phyloP scores from a whole-genome alignment of 2,329 filamentous ascomycete genomes.

The Rhexocercosporidium sp. region DNA sequence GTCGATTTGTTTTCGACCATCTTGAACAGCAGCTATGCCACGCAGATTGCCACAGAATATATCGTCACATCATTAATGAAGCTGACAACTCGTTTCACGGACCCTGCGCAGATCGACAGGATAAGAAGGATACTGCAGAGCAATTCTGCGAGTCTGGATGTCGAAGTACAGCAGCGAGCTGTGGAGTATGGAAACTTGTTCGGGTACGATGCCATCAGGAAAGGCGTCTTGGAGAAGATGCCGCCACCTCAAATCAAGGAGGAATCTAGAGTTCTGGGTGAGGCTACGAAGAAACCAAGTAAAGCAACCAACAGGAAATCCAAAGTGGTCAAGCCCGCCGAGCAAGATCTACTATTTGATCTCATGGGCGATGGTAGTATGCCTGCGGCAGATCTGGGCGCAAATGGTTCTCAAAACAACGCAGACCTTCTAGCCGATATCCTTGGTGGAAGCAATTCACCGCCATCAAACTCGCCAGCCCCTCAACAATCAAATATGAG shows the following conservation, averaged over 20 bases:
- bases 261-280: slow-evolving; percentile 87
- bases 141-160: slow-evolving; percentile 85
- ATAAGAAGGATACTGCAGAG: slow-evolving; percentile 77
- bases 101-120: slow-evolving; percentile 84
- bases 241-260: slow-evolving; percentile 96
- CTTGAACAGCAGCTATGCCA: slow-evolving; percentile 92
- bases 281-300: slow-evolving; percentile 72
- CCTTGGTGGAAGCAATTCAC: slow-evolving; percentile 72
- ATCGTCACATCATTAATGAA: slow-evolving; percentile 96
- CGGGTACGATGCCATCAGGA: slow-evolving; percentile 81
- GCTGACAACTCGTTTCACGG: slow-evolving; percentile 84
- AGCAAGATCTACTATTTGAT: slow-evolving; percentile 90
- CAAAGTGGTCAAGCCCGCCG: slow-evolving; percentile 80
- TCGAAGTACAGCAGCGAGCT: slow-evolving; percentile 94
- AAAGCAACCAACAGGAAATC: slow-evolving; percentile 75
- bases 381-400: slow-evolving; percentile 71
- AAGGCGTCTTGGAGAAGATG: slow-evolving; percentile 96
- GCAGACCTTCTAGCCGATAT: slow-evolving; percentile 92
- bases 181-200: slow-evolving; percentile 98
- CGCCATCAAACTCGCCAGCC: slow-evolving; percentile 52
- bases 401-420: slow-evolving; percentile 74
- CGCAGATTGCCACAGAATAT: slow-evolving; percentile 90
- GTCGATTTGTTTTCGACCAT: slow-evolving; percentile 93
- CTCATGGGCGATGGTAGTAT: slow-evolving; percentile 83
- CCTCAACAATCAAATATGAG: slow-evolving; percentile 62